Percentiles rank a stretch among this genome's conserved stretches.
These are phyloP conservation scores for Scedosporium apiospermum DNA, from an alignment of 2,329 filamentous ascomycete genomes.

Conservation along the genomic window DNA sequence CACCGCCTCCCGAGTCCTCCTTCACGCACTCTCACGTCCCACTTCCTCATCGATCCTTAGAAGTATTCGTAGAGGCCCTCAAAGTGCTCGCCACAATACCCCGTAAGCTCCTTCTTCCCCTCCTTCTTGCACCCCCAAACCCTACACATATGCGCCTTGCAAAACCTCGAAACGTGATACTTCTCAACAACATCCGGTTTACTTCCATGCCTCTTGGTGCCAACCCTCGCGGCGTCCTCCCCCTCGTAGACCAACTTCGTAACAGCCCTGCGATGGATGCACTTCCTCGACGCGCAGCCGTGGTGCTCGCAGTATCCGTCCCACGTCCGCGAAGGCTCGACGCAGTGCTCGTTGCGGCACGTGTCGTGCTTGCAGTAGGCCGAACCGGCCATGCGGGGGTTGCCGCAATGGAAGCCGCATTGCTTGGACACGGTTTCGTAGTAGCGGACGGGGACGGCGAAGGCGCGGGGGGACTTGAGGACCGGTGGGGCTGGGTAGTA, in stretches of 20 bases:
- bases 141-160: background rate
- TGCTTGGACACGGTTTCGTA: background rate
- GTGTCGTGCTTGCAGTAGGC: conserved; percentile 3
- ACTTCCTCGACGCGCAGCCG: background rate
- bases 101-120: background rate
- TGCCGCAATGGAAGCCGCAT: conserved; percentile 3
- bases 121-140: background rate
- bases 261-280: background rate
- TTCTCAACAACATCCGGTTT: background rate
- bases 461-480: background rate
- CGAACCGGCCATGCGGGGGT: background rate
- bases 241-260: background rate
- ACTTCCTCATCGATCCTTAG: background rate
- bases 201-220: background rate
- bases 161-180: background rate
- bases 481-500: background rate
- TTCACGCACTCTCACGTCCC: background rate
- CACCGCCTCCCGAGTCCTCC: background rate
- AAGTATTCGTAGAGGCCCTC: background rate
- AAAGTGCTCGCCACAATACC: background rate
- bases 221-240: background rate
- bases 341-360: background rate
- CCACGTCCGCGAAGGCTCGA: background rate
- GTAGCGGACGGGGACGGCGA: background rate
- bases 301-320: conserved; percentile 3